Evolutionary conservation across 108 stramenopile genomes (phyloP).

Genomic region (Nitzschia sp.): DNA sequence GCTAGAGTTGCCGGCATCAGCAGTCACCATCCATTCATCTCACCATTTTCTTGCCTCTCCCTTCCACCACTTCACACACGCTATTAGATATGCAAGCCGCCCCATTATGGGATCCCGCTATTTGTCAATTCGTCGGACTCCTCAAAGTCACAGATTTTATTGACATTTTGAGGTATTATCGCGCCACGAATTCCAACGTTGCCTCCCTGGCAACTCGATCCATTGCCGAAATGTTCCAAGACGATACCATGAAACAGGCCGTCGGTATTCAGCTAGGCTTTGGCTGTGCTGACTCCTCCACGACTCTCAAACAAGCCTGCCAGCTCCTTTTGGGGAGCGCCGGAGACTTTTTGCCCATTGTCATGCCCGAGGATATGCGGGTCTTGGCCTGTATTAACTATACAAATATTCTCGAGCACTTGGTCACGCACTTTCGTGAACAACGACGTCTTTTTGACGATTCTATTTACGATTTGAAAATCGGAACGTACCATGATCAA

Average conservation of each 20-base stretch:
- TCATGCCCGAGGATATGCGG: slow-evolving; percentile 84
- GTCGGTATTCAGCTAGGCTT: slow-evolving; percentile 25
- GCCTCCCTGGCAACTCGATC: slow-evolving; percentile 71
- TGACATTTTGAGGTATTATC: slow-evolving; percentile 89
- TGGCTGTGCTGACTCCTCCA: slow-evolving; percentile 64
- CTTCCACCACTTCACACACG: neutral
- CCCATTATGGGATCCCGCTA: slow-evolving; percentile 91
- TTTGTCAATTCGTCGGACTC: slow-evolving; percentile 89
- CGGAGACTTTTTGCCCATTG: slow-evolving; percentile 85
- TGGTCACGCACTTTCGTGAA: slow-evolving; percentile 94
- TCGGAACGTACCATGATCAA: slow-evolving; percentile 90
- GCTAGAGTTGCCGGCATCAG: no score
- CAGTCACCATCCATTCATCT: no score
- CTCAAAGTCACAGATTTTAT: slow-evolving; percentile 97
- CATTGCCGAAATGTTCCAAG: slow-evolving; percentile 77
- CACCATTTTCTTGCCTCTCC: neutral
- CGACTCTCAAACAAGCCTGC: slow-evolving; percentile 81
- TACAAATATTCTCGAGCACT: slow-evolving; percentile 87
- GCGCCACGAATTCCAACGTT: slow-evolving; percentile 60
- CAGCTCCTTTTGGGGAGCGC: slow-evolving; percentile 40
- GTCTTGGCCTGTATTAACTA: slow-evolving; percentile 87
- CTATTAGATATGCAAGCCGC: slow-evolving; percentile 88
- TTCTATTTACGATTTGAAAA: slow-evolving; percentile 85
- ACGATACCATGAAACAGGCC: slow-evolving; percentile 35
- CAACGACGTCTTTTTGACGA: slow-evolving; percentile 95